phyloP scores from a whole-genome alignment of 2,329 filamentous ascomycete genomes.

The Fusarium falciforme region DNA sequence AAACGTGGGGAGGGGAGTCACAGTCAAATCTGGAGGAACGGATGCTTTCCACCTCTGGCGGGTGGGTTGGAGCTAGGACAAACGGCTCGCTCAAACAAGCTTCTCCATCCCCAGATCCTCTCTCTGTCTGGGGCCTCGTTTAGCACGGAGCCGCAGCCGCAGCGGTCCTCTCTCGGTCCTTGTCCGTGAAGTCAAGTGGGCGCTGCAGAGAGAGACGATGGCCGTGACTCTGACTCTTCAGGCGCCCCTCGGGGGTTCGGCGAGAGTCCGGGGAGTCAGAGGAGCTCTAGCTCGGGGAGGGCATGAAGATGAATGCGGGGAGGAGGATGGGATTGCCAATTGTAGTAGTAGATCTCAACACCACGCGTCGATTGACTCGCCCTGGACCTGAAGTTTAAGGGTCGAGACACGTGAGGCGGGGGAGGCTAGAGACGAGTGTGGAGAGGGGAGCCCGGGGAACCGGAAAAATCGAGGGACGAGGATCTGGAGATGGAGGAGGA shows the following conservation, averaged over 20 bases:
- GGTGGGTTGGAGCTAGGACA: conserved; percentile 37
- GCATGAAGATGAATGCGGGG: conserved; percentile 1
- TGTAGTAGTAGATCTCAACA: conserved; percentile 3
- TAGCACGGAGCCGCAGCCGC: conserved; percentile 36
- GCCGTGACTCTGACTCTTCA: background rate
- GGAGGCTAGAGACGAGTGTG: conserved; percentile 25
- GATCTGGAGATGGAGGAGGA: background rate
- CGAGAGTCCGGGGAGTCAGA: conserved; percentile 15
- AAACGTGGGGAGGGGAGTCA: conserved; percentile 16
- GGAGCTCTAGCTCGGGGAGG: background rate
- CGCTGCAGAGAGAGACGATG: conserved; percentile 4
- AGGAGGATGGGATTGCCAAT: conserved; percentile 3
- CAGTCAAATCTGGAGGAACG: conserved; percentile 36
- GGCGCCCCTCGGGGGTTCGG: conserved; percentile 16
- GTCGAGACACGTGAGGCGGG: conserved; percentile 29
- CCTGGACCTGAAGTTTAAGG: conserved; percentile 1
- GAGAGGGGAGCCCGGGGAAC: conserved; percentile 14
- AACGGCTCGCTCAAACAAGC: conserved; percentile 29
- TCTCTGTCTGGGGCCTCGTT: conserved; percentile 6
- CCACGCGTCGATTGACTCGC: background rate
- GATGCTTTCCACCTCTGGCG: conserved; percentile 20
- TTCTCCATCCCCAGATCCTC: conserved; percentile 13
- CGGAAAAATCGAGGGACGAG: conserved; percentile 16
- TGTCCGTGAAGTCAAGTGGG: conserved; percentile 33
- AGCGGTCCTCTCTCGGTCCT: conserved; percentile 30